Base-by-base conservation (phyloP, 768 basidiomycete species). In the Nidularia sp. region DNA sequence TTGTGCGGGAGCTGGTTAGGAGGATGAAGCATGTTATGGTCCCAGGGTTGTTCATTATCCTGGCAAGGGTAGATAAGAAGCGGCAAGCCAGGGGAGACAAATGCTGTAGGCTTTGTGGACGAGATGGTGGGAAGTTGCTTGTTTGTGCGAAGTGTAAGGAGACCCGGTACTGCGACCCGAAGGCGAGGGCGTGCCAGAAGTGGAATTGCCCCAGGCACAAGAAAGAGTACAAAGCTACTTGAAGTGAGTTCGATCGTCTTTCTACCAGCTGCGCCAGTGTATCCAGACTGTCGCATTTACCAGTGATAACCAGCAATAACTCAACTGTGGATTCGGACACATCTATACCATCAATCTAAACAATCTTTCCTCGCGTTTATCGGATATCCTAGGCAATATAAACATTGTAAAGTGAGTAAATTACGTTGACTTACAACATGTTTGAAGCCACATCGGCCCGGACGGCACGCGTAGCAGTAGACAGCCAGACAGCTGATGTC, bases 161-260 rank as follows among this genome's bases (percentile, higher is more conserved):
- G 34, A 69, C 59, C 6, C 56, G 55, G 18, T 74, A 76, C 51
- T 75, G 73, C 57, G 39, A 55, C 22, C 62, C 69, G 3, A 46
- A 53, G 1, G 47, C 51, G 45, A 59, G 69, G 36, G 57, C 53
- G 8, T 77, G 74, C 43, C 73, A 75, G 52, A 69, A 65, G 52
- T 51, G 57, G 22, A 69, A 76, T 48, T 77, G 75, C 73, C 69
- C 71, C 6, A 60, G 56, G 12, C 72, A 76, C 50, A 78, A 75
- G 60, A 62, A 58, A 51, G 44, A 18, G 0, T 75, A 72, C 53
- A 67, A 62, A 54, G 59, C 60, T 47, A n/a, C 36, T n/a, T 59
- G 45, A 60, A 53, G 55, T 53, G 49, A 6, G 45, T 35, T 10
- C 48, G 7, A 7, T 39, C 36, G 8, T 39, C n/a, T 39, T 39